Conservation (phyloP, 305 asterid genomes). For the Nicotiana rustica region DNA sequence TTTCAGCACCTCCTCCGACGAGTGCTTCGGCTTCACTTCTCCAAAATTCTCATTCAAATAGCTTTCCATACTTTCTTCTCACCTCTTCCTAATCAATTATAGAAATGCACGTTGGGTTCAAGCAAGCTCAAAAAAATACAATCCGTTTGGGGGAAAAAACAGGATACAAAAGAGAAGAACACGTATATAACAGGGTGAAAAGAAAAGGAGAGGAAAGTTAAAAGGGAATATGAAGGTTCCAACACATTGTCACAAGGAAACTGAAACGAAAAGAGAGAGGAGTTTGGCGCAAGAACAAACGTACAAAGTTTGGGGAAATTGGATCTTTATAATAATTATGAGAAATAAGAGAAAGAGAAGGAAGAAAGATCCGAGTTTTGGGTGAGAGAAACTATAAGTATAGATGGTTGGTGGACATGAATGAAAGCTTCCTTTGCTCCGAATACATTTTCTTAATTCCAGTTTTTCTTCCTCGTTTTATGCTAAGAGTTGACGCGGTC, state of each 20-base stretch:
- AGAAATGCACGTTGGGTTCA: too few species aligned
- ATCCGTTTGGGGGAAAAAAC: too few species aligned
- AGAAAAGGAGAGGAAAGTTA: background rate
- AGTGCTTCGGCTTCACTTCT: slow-evolving; percentile 77
- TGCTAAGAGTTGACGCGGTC: background rate
- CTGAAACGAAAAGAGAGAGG: background rate
- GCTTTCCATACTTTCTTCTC: slow-evolving; percentile 62
- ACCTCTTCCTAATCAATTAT: too few species aligned
- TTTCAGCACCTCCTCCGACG: slow-evolving; percentile 74
- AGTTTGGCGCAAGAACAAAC: slow-evolving; percentile 19
- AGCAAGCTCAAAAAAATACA: too few species aligned
- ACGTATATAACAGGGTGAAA: background rate
- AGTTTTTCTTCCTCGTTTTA: background rate
- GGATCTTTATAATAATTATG: background rate
- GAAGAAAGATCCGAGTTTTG: slow-evolving; percentile 22
- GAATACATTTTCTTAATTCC: background rate
- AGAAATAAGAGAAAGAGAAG: background rate
- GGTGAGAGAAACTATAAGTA: background rate
- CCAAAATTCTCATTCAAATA: slow-evolving; percentile 83
- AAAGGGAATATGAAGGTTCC: slow-evolving; percentile 5
- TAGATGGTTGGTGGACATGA: background rate
- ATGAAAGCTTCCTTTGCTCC: background rate
- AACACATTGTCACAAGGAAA: background rate
- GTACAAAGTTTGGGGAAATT: background rate
- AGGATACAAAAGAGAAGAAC: too few species aligned